A percentile compares a stretch with the other conserved stretches of the same genome.
Evolutionary conservation across 1,139 yeast species (phyloP).

Genomic region (Nakaseomyces uthaithaninus): DNA sequence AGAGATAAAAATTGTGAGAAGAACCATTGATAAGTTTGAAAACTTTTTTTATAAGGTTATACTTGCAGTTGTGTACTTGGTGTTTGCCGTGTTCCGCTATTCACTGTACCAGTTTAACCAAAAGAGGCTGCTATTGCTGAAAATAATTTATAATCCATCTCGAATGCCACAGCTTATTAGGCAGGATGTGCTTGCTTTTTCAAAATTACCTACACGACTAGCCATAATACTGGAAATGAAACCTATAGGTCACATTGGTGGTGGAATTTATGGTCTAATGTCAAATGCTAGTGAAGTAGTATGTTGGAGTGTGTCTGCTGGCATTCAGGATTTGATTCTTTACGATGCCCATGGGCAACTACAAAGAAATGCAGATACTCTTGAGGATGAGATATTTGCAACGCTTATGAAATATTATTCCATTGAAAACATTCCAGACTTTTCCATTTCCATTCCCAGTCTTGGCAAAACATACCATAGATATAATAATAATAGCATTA

Average conservation of each 20-base stretch:
- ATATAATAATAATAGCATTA: constrained; percentile 24
- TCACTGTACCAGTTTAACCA: constrained; percentile 47
- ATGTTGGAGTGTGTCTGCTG: constrained; percentile 85
- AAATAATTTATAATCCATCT: constrained; percentile 68
- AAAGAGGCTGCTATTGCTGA: constrained; percentile 48
- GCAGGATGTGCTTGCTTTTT: constrained; percentile 64
- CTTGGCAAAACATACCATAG: constrained; percentile 39
- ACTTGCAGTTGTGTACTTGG: constrained; percentile 45
- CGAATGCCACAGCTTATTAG: constrained; percentile 81
- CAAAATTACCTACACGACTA: constrained; percentile 69
- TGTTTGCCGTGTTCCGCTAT: constrained; percentile 50
- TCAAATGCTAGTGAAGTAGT: constrained; percentile 68
- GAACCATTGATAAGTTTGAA: constrained; percentile 15
- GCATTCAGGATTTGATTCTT: constrained; percentile 60
- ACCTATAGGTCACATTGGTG: constrained; percentile 75
- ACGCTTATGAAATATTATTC: constrained; percentile 73
- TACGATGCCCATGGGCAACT: constrained; percentile 76
- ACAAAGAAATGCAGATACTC: constrained; percentile 46
- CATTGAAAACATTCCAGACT: constrained; percentile 54
- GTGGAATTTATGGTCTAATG: constrained; percentile 77
- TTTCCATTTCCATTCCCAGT: constrained; percentile 55
- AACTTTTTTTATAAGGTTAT: constrained; percentile 36
- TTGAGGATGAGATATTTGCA: constrained; percentile 51
- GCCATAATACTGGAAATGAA: constrained; percentile 66
- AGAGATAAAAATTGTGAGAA: constrained; percentile 7